Conservation (phyloP, 2,329 filamentous ascomycete genomes). For the Botrytis aclada region DNA sequence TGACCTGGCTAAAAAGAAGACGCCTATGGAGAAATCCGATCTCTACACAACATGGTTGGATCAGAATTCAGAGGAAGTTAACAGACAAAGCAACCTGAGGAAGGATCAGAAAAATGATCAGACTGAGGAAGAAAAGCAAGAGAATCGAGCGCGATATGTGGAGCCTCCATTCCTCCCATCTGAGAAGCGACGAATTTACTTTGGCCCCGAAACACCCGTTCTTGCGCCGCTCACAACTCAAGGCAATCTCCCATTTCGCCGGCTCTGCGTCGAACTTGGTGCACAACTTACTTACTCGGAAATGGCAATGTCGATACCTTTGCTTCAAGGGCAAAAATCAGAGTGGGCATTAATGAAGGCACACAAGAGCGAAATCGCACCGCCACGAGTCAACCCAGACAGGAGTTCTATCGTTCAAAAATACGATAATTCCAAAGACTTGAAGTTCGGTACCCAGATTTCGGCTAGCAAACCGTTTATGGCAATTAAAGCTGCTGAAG, state of each 20-base stretch:
- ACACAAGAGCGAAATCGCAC: conserved; percentile 74
- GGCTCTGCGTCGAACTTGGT: conserved; percentile 83
- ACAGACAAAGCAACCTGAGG: conserved; percentile 47
- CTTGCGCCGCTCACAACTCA: conserved; percentile 96
- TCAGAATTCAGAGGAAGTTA: conserved; percentile 52
- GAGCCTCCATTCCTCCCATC: conserved; percentile 86
- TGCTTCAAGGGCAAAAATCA: conserved; percentile 83
- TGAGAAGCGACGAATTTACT: conserved; percentile 91
- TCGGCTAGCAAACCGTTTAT: conserved; percentile 90
- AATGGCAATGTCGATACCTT: conserved; percentile 90
- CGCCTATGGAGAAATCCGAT: conserved; percentile 70
- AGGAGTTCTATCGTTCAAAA: conserved; percentile 58
- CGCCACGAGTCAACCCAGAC: conserved; percentile 60
- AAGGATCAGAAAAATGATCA: conserved; percentile 42
- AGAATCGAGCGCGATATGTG: conserved; percentile 75
- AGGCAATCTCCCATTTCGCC: conserved; percentile 90
- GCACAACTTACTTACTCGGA: conserved; percentile 95
- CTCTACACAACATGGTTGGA: conserved; percentile 76
- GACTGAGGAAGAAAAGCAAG: conserved; percentile 50
- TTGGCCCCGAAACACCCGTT: conserved; percentile 87
- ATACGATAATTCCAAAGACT: conserved; percentile 79
- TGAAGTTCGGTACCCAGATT: conserved; percentile 90
- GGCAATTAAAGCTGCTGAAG: conserved; percentile 83
- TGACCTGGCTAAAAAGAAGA: conserved; percentile 69
- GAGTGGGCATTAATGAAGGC: conserved; percentile 96